These are phyloP conservation scores for Pyrus betulifolia DNA, from an alignment of 306 rosid species.

Conservation along the genomic window DNA sequence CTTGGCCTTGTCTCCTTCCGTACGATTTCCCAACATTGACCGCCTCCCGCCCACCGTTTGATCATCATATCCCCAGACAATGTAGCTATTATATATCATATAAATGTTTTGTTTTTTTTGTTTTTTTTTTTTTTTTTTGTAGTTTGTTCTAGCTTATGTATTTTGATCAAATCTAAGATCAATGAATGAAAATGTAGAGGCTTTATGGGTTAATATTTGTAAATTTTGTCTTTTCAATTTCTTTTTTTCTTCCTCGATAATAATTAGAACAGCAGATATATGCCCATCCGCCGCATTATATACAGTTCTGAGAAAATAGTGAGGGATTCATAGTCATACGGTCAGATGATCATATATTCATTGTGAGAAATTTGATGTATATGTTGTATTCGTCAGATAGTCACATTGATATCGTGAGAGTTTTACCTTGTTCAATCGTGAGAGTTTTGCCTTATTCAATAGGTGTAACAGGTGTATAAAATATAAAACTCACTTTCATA, in stretches of 20 bases:
- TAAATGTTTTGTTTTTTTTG: too few relatives aligned
- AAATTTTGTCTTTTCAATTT: background rate
- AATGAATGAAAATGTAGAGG: background rate
- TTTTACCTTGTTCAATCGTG: background rate
- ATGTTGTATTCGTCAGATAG: too few relatives aligned
- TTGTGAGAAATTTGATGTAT: background rate
- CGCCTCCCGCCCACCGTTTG: background rate
- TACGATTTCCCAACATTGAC: background rate
- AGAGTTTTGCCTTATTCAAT: background rate
- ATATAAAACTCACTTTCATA: too few relatives aligned
- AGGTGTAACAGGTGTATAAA: too few relatives aligned
- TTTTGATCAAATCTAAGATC: background rate
- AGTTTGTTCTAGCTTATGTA: too few relatives aligned
- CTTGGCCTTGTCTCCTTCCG: conserved; percentile 44
- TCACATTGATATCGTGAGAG: background rate
- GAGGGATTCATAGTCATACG: background rate
- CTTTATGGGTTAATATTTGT: too few relatives aligned
- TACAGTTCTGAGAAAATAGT: background rate
- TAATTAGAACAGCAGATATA: too few relatives aligned
- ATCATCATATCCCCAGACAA: too few relatives aligned
- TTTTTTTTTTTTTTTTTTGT: too few relatives aligned
- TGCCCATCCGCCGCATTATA: too few relatives aligned
- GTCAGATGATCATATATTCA: background rate
- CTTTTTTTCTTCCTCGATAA: background rate
- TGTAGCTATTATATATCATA: too few relatives aligned